Base-by-base conservation (phyloP, 345 rosid genomes). In the Iberis pinnata region DNA sequence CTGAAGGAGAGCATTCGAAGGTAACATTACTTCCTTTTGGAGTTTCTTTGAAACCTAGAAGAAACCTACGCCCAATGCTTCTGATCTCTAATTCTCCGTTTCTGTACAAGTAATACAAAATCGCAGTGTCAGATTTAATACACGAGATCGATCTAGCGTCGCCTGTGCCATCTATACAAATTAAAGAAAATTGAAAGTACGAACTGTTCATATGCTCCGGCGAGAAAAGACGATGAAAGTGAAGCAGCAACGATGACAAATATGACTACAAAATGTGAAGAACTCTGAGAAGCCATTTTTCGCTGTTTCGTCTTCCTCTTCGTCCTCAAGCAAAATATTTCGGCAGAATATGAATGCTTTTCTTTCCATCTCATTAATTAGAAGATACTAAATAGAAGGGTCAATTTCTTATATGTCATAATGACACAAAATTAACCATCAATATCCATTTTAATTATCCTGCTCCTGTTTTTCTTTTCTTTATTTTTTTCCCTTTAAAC, bases 1-100 rank as follows among this genome's bases (percentile, higher is more conserved):
- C 96, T n/a, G 95, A 82, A 65, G 78, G 93, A 64, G 95, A 78
- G 75, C 98, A 90, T 9, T 79, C 84, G 65, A 77, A 87, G 58
- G 93, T 78, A 9, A 66, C 27, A 41, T 90, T 90, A 36, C 73
- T 71, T 63, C 92, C 98, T 36, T 56, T 33, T 1, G 80, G 75
- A 27, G 69, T 77, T 65, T 87, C 96, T 74, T 71, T 87, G 70
- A 78, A 82, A 53, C 87, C 73, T 53, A 79, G 64, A 46, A 87
- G 73, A 8, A 49, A 50, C 62, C 96, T 76, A n/a, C 75, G 73
- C 11, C 74, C 76, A 2, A 67, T 58, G 64, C 72, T 75, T 57
- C 19, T 46, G 12, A 12, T 41, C 59, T 47, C 55, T 60, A 40
- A 52, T 4, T 58, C 70, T 43, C 25, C 10, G 32, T 40, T 18